These are phyloP conservation scores for Terana coerulea DNA, from an alignment of 768 basidiomycete species.

Conservation along the genomic window DNA sequence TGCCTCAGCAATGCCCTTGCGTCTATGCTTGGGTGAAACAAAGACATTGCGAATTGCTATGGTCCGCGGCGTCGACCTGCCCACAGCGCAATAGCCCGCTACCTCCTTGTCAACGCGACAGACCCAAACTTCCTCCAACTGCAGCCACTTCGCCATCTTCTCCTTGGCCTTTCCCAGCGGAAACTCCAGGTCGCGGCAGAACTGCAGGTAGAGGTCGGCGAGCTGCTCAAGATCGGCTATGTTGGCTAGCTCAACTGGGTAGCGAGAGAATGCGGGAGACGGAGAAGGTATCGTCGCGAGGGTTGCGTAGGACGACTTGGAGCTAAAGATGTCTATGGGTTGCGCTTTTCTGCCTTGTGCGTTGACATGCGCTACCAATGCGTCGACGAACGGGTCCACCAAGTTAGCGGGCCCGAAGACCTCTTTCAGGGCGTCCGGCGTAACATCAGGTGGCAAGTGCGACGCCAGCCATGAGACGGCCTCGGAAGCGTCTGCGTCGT, in stretches of 20 bases:
- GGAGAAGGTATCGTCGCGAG: slow-evolving; percentile 10
- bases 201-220: slow-evolving; percentile 7
- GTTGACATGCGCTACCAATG: slow-evolving; percentile 3
- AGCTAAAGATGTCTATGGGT: not conserved
- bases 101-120: slow-evolving; percentile 1
- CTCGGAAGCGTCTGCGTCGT: not conserved
- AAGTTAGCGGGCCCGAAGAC: slow-evolving; percentile 4
- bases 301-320: slow-evolving; percentile 8
- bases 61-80: slow-evolving; percentile 14
- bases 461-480: not conserved
- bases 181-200: not conserved
- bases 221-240: slow-evolving; percentile 3
- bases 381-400: slow-evolving; percentile 9
- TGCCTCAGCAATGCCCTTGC: slow-evolving; percentile 17
- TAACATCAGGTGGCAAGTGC: not conserved
- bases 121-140: slow-evolving; percentile 5
- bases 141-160: not conserved
- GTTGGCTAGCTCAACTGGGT: not conserved
- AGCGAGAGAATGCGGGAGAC: not conserved
- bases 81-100: slow-evolving; percentile 13
- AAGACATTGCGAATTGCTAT: slow-evolving; percentile 18
- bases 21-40: slow-evolving; percentile 11
- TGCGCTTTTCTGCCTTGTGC: not conserved
- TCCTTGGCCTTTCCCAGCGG: not conserved
- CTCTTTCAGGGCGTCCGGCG: not conserved